Evolutionary conservation across 345 rosid species (phyloP), one percentile per base, ranked within the genome.

Genomic region (Gossypium sturtianum): DNA sequence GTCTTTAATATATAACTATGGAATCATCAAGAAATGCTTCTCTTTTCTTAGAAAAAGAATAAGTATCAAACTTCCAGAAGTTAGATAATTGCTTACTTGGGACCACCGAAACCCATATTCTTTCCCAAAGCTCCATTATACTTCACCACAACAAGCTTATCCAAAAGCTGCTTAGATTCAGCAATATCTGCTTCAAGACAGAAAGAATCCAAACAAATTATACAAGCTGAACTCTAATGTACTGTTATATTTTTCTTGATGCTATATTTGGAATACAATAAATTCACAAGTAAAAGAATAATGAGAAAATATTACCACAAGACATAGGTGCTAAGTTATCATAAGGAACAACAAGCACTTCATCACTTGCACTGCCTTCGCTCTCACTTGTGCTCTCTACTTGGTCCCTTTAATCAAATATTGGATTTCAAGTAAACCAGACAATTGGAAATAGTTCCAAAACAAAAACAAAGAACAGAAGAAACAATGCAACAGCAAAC

Each of bases 101-200:
- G 89, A 49, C 90, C 88, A 76, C 34, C 65, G 41, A 80, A 83
- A 41, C 87, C 87, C 75, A 89, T 66, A 70, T 74, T 45, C 58
- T 81, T 82, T 78, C 86, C 89, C 73, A 75, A 75, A 54, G 80
- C 71, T 65, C 74, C 76, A 72, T 78, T 83, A 66, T 75, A 79
- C 81, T 82, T 87, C 81, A 89, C 80, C 71, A 89, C 85, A 53
- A 83, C 89, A 77, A 87, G 86, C 78, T 86, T 83, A 74, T 86
- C 87, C 80, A 89, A 74, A 60, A 77, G 78, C 53, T 73, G 66
- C 85, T 82, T 84, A 43, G 72, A 76, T 81, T 84, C 89, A 22
- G 47, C 74, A 71, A 64, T 64, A 82, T 80, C 89, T 84, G 80
- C 76, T 76, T 47, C n/a, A 15, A 49, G 22, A 29, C 13, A 57